These are phyloP conservation scores for Malus sieversii DNA, from an alignment of 306 rosid species.

Conservation along the genomic window DNA sequence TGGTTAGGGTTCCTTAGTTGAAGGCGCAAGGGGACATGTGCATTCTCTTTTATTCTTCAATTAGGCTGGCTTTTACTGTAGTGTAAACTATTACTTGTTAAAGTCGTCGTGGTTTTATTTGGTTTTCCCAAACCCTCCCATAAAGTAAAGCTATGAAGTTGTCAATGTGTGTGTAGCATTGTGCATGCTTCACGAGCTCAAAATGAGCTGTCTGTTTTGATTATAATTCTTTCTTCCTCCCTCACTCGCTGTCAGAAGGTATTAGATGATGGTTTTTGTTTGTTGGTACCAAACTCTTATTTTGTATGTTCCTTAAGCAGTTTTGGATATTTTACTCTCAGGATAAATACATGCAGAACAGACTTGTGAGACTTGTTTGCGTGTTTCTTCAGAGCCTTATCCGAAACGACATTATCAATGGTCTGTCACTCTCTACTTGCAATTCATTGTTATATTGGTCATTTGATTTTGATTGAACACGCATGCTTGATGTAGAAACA, in stretches of 20 bases:
- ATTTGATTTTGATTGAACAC: neutral
- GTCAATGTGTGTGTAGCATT: too few species aligned
- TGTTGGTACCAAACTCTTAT: neutral
- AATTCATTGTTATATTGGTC: neutral
- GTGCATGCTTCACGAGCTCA: neutral
- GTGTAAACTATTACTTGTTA: neutral
- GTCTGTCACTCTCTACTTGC: constrained; percentile 29
- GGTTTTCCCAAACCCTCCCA: neutral
- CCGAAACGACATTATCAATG: constrained; percentile 88
- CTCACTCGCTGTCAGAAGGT: neutral
- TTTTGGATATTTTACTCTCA: constrained; percentile 19
- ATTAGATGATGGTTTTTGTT: neutral
- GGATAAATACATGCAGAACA: constrained; percentile 99
- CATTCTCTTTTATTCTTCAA: neutral
- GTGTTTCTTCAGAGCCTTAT: constrained; percentile 95
- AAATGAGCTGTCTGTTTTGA: too few species aligned
- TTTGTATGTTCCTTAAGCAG: neutral
- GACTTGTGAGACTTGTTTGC: constrained; percentile 95
- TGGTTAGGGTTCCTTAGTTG: neutral
- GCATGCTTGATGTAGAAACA: neutral
- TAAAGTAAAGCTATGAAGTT: too few species aligned
- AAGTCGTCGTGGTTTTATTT: neutral
- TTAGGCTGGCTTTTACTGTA: neutral
- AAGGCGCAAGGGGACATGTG: neutral
- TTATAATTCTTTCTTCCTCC: neutral